Evolutionary conservation across 1,284 basidiomycete species (phyloP).

Genomic region (Ustilago cynodontis): DNA sequence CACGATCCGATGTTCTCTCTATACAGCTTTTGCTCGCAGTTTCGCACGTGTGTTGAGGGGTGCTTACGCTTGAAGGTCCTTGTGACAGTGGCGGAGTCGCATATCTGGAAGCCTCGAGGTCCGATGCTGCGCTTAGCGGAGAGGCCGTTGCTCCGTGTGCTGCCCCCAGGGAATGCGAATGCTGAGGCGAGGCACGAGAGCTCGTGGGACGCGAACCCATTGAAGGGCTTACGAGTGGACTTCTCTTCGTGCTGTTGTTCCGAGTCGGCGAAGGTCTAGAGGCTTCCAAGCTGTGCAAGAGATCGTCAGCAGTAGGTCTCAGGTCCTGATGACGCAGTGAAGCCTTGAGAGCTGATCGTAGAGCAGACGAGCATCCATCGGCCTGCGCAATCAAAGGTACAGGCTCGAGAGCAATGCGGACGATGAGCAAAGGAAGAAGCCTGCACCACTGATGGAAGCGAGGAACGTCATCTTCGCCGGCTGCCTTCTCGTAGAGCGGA

Average conservation of each 20-base stretch:
- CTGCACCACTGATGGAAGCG: slow-evolving; percentile 62
- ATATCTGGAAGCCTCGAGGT: slow-evolving; percentile 28
- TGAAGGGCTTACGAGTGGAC: background rate
- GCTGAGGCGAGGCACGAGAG: background rate
- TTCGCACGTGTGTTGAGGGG: slow-evolving; percentile 36
- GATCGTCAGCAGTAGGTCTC: slow-evolving; percentile 45
- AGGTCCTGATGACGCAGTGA: slow-evolving; percentile 48
- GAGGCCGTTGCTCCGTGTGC: slow-evolving; percentile 8
- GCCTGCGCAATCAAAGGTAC: slow-evolving; percentile 31
- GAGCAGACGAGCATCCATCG: slow-evolving; percentile 21
- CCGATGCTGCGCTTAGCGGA: slow-evolving; percentile 16
- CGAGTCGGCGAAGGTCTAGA: background rate
- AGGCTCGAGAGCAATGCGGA: slow-evolving; percentile 35
- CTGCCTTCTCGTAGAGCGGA: slow-evolving; percentile 44
- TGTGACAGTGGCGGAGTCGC: slow-evolving; percentile 31
- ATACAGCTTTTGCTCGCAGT: slow-evolving; percentile 9
- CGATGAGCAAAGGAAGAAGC: slow-evolving; percentile 51
- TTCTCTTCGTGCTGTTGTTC: background rate
- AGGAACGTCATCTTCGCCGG: slow-evolving; percentile 48
- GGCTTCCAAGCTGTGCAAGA: slow-evolving; percentile 24
- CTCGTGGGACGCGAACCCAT: background rate
- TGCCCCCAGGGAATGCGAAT: background rate
- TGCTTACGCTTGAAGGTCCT: slow-evolving; percentile 29
- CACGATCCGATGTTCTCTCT: slow-evolving; percentile 4
- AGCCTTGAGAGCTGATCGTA: slow-evolving; percentile 34